Evolutionary conservation across 768 basidiomycete genomes (phyloP), one percentile per base, ranked within the genome.

Genomic region (Xerocomellus dryophilus): DNA sequence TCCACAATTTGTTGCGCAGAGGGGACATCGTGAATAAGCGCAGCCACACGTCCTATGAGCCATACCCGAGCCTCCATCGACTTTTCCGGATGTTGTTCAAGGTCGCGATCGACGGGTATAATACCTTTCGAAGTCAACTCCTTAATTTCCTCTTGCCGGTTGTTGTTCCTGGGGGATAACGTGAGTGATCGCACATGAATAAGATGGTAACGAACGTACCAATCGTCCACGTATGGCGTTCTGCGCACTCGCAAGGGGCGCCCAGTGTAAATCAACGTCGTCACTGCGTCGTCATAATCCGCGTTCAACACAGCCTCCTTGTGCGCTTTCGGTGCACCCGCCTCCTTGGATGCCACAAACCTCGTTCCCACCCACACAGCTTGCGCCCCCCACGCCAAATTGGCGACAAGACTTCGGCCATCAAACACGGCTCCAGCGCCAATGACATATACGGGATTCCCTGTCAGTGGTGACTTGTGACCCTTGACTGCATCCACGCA

Each of bases 391-490:
- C 88, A 95, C 61, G 85, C 78, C 50, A 98, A 71, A 64, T 94
- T 92, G 15, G 94, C 90, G 4, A 91, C 93, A 9, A 96, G 77
- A 54, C 88, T 81, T 46, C 93, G 81, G 5, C 93, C 93, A 61
- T 96, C 92, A 71, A 83, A 92, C 18, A 98, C 88, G 0, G 92
- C 94, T 31, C 94, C 94, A 5, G 94, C 94, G 25, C 92, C 94
- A 54, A 98, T 73, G 41, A 98, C 90, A 65, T 91, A 90, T 11
- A 97, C 78, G 0, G 91, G 91, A 60, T 84, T 74, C 43, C 90
- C 90, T 0, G 86, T 96, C 56, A 97, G 72, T 10, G 92, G 85
- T 0, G 88, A 90, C 59, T 75, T 86, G 71, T 76, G 79, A 8
- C 88, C 89, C 66, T 84, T 88, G 66, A 86, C 85, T 21, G 81